Evolutionary conservation across 2,329 filamentous ascomycete genomes (phyloP).

Genomic region (Alternaria sp.): DNA sequence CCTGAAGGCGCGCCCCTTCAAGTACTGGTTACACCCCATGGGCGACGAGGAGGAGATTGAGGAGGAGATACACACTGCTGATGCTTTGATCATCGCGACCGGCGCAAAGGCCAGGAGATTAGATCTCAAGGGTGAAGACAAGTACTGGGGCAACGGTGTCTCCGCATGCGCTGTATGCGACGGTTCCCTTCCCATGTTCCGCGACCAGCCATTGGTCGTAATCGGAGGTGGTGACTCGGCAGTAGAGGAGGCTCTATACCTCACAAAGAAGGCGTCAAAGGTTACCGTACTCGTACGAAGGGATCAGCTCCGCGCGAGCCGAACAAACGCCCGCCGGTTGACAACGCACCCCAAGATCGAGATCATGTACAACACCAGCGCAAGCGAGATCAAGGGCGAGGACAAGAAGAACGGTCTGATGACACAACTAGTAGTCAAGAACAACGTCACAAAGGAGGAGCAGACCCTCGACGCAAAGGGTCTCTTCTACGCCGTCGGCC

Average conservation of each 20-base stretch:
- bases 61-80: conserved; percentile 79
- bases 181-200: conserved; percentile 95
- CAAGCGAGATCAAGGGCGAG: conserved; percentile 83
- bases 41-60: conserved; percentile 80
- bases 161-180: conserved; percentile 97
- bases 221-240: conserved; percentile 97
- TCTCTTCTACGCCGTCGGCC: conserved; percentile 95
- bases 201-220: conserved; percentile 92
- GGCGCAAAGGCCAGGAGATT: conserved; percentile 90
- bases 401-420: conserved; percentile 77
- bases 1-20: conserved; percentile 82
- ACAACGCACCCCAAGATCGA: conserved; percentile 86
- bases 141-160: conserved; percentile 97
- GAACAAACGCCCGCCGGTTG: conserved; percentile 89
- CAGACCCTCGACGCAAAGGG: conserved; percentile 90
- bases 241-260: conserved; percentile 94
- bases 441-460: conserved; percentile 75
- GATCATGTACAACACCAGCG: conserved; percentile 83
- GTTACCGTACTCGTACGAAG: conserved; percentile 92
- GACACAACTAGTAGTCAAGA: conserved; percentile 83
- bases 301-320: conserved; percentile 84
- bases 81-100: conserved; percentile 91
- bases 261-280: conserved; percentile 96
- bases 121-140: conserved; percentile 84
- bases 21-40: conserved; percentile 74